Percentiles rank a stretch among this genome's conserved stretches.
Evolutionary conservation across 768 basidiomycete genomes (phyloP).

Genomic region (Tulasnella sp.): DNA sequence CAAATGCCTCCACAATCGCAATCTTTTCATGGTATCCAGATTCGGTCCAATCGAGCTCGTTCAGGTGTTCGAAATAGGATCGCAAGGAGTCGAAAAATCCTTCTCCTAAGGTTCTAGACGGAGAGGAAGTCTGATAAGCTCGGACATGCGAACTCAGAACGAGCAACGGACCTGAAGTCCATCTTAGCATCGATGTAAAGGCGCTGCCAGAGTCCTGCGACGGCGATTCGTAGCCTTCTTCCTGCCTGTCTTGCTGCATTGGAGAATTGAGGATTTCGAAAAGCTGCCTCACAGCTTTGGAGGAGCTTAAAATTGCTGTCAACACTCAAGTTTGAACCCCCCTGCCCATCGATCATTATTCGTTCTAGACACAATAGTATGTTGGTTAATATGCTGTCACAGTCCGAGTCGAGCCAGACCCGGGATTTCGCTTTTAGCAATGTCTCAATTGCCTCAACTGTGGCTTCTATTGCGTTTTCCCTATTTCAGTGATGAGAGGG

Average conservation of each 20-base stretch:
- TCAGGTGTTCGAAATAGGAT: no score
- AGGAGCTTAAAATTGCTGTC: background rate
- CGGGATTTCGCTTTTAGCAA: background rate
- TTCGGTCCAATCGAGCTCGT: no score
- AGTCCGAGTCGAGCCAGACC: background rate
- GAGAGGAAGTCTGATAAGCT: no score
- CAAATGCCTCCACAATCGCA: no score
- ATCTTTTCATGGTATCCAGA: no score
- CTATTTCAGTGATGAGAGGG: no score
- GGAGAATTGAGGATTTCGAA: background rate
- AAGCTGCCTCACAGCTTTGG: background rate
- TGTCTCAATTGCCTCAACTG: background rate
- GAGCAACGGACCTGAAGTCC: no score
- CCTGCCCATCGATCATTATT: background rate
- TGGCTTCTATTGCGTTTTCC: background rate
- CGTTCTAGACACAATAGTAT: background rate
- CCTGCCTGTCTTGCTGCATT: background rate
- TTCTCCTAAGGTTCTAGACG: no score
- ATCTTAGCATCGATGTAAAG: no score
- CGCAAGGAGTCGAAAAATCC: no score
- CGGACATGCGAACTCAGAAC: no score
- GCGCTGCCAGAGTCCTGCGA: background rate
- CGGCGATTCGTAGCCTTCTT: background rate
- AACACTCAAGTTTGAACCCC: background rate
- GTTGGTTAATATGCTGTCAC: background rate